Percentiles rank a stretch among this genome's conserved stretches.
Conservation (phyloP, 192 early-diverging fungal genomes). For the Mortierella claussenii region DNA sequence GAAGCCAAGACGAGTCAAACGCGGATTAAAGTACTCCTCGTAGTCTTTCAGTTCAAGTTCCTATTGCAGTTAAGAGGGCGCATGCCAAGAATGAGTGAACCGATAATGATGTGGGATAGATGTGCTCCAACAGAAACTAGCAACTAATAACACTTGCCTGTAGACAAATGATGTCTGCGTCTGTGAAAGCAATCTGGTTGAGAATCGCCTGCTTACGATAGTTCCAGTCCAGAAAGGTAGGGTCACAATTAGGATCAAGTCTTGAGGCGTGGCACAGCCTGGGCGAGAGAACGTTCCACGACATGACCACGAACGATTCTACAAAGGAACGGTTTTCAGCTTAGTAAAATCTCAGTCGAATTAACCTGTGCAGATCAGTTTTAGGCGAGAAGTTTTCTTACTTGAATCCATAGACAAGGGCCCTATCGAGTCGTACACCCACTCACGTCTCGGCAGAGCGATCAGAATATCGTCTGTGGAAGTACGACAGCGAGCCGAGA, state of each 20-base stretch:
- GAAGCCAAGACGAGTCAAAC: conserved; percentile 36
- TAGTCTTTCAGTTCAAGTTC: conserved; percentile 46
- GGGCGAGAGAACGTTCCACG: conserved; percentile 51
- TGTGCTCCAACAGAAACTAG: no score
- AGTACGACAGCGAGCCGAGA: neutral
- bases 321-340: neutral
- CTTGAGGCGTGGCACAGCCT: conserved; percentile 34
- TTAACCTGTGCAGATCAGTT: neutral
- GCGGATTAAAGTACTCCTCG: conserved; percentile 43
- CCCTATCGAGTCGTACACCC: conserved; percentile 38
- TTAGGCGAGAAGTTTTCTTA: conserved; percentile 19
- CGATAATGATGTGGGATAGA: neutral
- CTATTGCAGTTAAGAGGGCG: no score
- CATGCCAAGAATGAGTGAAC: no score
- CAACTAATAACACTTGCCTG: conserved; percentile 20
- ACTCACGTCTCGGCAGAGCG: conserved; percentile 41
- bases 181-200: conserved; percentile 48
- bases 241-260: conserved; percentile 36
- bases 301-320: conserved; percentile 49
- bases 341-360: neutral
- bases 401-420: conserved; percentile 48
- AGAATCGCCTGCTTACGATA: conserved; percentile 43
- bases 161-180: conserved; percentile 43
- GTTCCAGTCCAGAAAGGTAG: conserved; percentile 37
- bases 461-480: conserved; percentile 35